These are phyloP conservation scores for Cenococcum geophilum DNA, from an alignment of 495 filamentous ascomycete species.

Conservation along the genomic window DNA sequence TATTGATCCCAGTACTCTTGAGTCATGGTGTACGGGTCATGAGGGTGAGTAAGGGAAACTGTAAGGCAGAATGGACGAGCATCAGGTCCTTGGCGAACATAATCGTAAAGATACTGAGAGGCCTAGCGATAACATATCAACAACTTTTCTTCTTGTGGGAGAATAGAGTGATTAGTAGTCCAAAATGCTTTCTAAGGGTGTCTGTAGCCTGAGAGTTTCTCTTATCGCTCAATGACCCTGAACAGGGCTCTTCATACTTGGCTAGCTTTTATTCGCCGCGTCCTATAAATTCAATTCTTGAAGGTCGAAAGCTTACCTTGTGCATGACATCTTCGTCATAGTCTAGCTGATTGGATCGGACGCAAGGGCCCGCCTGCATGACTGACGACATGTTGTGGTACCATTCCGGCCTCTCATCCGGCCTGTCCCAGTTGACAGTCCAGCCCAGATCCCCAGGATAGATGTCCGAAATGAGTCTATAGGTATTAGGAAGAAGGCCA, in stretches of 20 bases:
- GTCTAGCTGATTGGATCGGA: conserved; percentile 87
- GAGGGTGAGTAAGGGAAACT: conserved; percentile 83
- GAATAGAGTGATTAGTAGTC: too few relatives aligned
- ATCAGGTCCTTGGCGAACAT: conserved; percentile 61
- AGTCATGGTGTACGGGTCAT: conserved; percentile 87
- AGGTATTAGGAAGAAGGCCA: neutral
- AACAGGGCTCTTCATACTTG: neutral
- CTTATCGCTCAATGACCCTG: neutral
- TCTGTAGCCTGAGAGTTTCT: neutral
- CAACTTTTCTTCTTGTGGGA: neutral
- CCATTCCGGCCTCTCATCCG: conserved; percentile 77
- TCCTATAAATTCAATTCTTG: conserved; percentile 1
- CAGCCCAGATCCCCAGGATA: conserved; percentile 88
- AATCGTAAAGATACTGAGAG: conserved; percentile 75
- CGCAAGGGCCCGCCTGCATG: conserved; percentile 72
- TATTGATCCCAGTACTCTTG: conserved; percentile 85
- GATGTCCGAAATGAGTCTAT: conserved; percentile 72
- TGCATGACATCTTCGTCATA: conserved; percentile 92
- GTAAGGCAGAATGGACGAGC: conserved; percentile 76
- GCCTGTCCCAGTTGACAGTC: conserved; percentile 85
- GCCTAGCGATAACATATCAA: conserved; percentile 34
- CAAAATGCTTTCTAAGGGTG: neutral
- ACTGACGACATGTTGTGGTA: conserved; percentile 90
- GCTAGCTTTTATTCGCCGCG: neutral
- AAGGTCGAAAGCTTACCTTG: conserved; percentile 38